Conservation (phyloP, 352 stramenopile species). For the Pythium rhizo-oryzae region DNA sequence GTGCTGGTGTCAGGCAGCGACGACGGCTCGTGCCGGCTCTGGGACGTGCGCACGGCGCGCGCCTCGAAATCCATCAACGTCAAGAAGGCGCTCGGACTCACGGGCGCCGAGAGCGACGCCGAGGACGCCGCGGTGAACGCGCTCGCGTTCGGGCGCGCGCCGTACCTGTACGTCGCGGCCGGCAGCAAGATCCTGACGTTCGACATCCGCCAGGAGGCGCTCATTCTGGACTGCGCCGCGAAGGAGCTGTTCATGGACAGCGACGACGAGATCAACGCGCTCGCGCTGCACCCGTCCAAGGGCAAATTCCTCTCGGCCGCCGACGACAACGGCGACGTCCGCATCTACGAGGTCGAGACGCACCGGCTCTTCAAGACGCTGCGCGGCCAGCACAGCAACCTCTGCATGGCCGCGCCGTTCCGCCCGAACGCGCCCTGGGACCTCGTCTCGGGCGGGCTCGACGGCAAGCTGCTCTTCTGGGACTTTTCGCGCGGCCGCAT, state of each 20-base stretch:
- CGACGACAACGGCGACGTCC: conserved; percentile 72
- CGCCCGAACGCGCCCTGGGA: conserved; percentile 75
- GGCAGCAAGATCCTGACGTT: conserved; percentile 71
- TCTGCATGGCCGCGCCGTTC: conserved; percentile 70
- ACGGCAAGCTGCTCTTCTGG: conserved; percentile 75
- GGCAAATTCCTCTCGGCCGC: conserved; percentile 62
- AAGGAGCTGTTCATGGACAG: conserved; percentile 62
- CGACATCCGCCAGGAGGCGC: conserved; percentile 55
- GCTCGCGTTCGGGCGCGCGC: conserved; percentile 48
- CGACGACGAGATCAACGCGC: too few species aligned
- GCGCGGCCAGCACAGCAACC: conserved; percentile 65
- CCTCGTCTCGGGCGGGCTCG: conserved; percentile 70
- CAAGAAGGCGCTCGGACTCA: conserved; percentile 47
- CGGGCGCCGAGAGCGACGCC: conserved; percentile 29
- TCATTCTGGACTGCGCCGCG: conserved; percentile 61
- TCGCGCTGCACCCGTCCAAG: conserved; percentile 53
- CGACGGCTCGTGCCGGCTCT: conserved; percentile 69
- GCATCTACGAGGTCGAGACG: conserved; percentile 61
- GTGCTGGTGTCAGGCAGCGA: conserved; percentile 67
- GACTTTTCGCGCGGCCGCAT: conserved; percentile 71
- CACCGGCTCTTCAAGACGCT: conserved; percentile 69
- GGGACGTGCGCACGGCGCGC: conserved; percentile 63
- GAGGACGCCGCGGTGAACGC: conserved; percentile 63
- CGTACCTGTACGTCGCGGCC: conserved; percentile 59
- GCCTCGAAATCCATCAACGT: conserved; percentile 70